A percentile compares a stretch with the other conserved stretches of the same genome.
Conservation (phyloP, 495 filamentous ascomycete species). For the Gamarada debralockiae region DNA sequence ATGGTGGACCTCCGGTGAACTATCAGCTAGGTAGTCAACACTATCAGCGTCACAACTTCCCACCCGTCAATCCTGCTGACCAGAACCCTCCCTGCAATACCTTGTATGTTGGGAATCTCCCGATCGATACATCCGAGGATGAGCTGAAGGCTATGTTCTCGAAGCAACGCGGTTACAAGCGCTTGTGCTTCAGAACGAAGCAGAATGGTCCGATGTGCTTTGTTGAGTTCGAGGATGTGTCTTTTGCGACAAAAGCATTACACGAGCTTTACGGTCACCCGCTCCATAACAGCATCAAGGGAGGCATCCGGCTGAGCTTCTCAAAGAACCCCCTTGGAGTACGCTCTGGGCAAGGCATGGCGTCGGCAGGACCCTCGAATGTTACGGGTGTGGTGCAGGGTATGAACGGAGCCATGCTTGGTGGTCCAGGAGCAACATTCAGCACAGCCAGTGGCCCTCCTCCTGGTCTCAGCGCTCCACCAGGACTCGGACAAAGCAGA, state of each 20-base stretch:
- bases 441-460: conserved; percentile 72
- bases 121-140: conserved; percentile 91
- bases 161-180: conserved; percentile 92
- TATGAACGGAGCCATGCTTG: conserved; percentile 50
- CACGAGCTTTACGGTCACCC: conserved; percentile 87
- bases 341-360: conserved; percentile 66
- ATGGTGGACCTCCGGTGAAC: conserved; percentile 34
- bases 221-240: conserved; percentile 95
- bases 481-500: conserved; percentile 53
- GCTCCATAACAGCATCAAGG: conserved; percentile 90
- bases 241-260: conserved; percentile 88
- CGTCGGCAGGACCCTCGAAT: conserved; percentile 53
- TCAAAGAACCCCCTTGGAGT: conserved; percentile 97
- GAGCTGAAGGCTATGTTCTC: conserved; percentile 94
- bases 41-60: conserved; percentile 64
- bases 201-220: conserved; percentile 99
- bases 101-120: conserved; percentile 93
- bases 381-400: conserved; percentile 45
- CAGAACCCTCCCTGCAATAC: conserved; percentile 99
- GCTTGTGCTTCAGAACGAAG: conserved; percentile 96
- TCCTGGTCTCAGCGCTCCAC: conserved; percentile 66
- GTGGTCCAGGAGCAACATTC: conserved; percentile 49
- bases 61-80: conserved; percentile 91
- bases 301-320: conserved; percentile 96
- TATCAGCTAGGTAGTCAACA: conserved; percentile 57